phyloP scores from a whole-genome alignment of 176 grass and related monocot genomes.

The Carex myosuroides region DNA sequence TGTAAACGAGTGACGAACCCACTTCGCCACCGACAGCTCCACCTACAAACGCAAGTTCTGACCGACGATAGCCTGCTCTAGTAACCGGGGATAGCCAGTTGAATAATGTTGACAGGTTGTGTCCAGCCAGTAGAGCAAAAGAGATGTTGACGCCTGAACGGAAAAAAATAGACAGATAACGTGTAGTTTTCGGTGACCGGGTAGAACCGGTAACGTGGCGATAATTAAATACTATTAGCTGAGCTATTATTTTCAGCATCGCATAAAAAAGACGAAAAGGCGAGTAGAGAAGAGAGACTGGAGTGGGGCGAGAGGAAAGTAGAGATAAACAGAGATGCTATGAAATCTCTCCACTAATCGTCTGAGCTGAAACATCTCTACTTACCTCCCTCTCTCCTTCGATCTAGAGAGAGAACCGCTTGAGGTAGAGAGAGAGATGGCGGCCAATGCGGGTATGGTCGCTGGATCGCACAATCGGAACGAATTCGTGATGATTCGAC shows the following conservation, averaged over 20 bases:
- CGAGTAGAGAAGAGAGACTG: conserved; percentile 7
- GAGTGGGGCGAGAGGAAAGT: background rate
- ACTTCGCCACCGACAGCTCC: conserved; percentile 1
- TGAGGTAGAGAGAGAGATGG: conserved; percentile 31
- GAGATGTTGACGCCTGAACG: conserved; percentile 17
- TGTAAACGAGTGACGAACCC: background rate
- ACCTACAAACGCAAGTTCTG: background rate
- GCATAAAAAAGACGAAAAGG: conserved; percentile 19
- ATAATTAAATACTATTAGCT: conserved; percentile 24
- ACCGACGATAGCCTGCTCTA: background rate
- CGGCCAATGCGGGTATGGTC: conserved; percentile 59
- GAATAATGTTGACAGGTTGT: conserved; percentile 10
- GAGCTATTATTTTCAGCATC: conserved; percentile 11
- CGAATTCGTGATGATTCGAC: conserved; percentile 62
- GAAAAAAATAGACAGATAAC: background rate
- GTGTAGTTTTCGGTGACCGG: conserved; percentile 26
- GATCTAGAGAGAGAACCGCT: conserved; percentile 8
- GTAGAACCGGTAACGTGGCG: background rate
- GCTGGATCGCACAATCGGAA: conserved; percentile 58
- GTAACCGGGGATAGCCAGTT: conserved; percentile 19
- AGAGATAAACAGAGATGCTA: conserved; percentile 11
- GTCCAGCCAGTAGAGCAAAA: background rate
- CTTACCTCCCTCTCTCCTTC: background rate
- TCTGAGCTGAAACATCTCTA: conserved; percentile 12
- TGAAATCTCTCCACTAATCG: conserved; percentile 18